Evolutionary conservation across 306 rosid species (phyloP), one percentile per base, ranked within the genome.

Genomic region (Malus sieversii): DNA sequence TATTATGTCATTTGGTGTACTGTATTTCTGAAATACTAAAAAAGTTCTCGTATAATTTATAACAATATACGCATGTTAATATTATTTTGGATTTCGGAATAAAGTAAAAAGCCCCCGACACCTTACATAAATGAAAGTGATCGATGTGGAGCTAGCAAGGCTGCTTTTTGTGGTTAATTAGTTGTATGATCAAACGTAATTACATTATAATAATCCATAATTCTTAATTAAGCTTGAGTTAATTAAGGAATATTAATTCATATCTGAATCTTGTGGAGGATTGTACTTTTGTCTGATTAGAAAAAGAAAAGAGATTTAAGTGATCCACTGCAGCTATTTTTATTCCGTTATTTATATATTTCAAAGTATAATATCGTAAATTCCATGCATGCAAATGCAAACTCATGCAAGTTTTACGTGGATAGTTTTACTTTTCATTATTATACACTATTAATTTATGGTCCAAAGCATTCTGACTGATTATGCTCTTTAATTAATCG

Each of bases 81-180:
- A 48, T 48, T 48, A 15, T 48, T 48, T 73, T 46, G 73, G 80
- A 70, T 53, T 63, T 70, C 71, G 77, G 80, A 93, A 94, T 94
- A 94, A 94, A 94, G 96, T 59, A 73, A 87, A 94, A 94, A 84
- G 96, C 77, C 58, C 62, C 87, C 86, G 93, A 86, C 93, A 87
- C 81, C 80, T 79, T 81, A 75, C 84, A 83, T 40, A 83, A 84
- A 15, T 79, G 84, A 87, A 84, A 88, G 92, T 72, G 90, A 89
- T 67, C 38, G 80, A 77, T 77, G 77, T 5, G 16, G 7, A 22
- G 63, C 3, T 11, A 10, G 30, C 3, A 4, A 10, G 63, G 63
- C 30, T 10, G 30, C 63, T 58, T 53, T 7, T 53, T 53, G 59
- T 53, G 59, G 59, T 53, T 53, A n/a, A 25, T 48, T 15, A 4